Percentiles rank a stretch among this genome's conserved stretches.
Evolutionary conservation across 345 rosid species (phyloP).

Genomic region (Carallia brachiata): DNA sequence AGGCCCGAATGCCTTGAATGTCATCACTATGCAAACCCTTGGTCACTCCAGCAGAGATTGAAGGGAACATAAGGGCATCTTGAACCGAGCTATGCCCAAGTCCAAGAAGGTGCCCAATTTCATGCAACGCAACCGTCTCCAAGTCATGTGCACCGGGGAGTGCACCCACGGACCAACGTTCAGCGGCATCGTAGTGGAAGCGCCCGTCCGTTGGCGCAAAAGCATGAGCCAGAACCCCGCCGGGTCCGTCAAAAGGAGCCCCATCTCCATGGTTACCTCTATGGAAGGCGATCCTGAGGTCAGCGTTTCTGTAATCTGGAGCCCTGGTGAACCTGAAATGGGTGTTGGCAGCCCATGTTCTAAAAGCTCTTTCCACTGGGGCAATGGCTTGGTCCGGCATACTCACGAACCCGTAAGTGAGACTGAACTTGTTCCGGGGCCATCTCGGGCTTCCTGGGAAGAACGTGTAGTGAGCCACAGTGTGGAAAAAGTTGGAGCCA

Average conservation of each 20-base stretch:
- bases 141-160: neutral
- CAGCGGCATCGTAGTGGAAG: slow-evolving; percentile 37
- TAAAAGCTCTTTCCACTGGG: slow-evolving; percentile 22
- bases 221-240: slow-evolving; percentile 27
- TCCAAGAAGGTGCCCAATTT: slow-evolving; percentile 24
- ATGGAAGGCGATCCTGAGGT: slow-evolving; percentile 26
- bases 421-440: slow-evolving; percentile 24
- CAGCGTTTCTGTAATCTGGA: neutral
- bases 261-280: slow-evolving; percentile 26
- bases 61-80: slow-evolving; percentile 18
- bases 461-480: slow-evolving; percentile 24
- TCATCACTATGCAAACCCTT: slow-evolving; percentile 16
- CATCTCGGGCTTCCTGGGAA: slow-evolving; percentile 23
- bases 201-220: slow-evolving; percentile 24
- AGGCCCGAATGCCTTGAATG: slow-evolving; percentile 14
- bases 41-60: neutral
- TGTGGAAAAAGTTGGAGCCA: slow-evolving; percentile 14
- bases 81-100: slow-evolving; percentile 2
- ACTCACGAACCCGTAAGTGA: slow-evolving; percentile 27
- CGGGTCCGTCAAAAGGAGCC: slow-evolving; percentile 14
- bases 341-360: slow-evolving; percentile 24
- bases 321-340: slow-evolving; percentile 22
- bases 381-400: neutral
- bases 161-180: slow-evolving; percentile 17
- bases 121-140: slow-evolving; percentile 18